Base-by-base conservation (phyloP, 768 basidiomycete species). In the Russula sp. region DNA sequence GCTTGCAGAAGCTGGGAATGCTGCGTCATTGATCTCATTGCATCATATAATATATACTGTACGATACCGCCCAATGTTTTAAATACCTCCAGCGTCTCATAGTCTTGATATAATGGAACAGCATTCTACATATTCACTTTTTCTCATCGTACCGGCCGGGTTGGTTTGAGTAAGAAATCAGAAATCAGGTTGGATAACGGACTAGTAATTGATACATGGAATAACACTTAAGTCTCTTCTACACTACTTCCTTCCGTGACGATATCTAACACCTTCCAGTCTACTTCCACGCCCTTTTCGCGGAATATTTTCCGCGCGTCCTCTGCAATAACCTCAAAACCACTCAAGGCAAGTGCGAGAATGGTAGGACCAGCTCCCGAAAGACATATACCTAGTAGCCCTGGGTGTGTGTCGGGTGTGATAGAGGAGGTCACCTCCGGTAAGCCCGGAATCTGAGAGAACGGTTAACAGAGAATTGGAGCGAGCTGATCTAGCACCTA, bases 331-430 rank as follows among this genome's bases (percentile, higher is more conserved):
- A 78, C 79, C 51, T 94, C 90, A 70, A 91, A 98, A 28, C 88
- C 87, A 38, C 77, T 75, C 0, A 92, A 94, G 2, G 97, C 97
- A 20, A 99, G 84, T 1, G 97, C 97, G 66, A 99, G 83, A 66
- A 98, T 97, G 6, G 97, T 98, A 4, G 97, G 97, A 0, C 97
- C 97, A 5, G 97, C 97, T 8, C 97, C 97, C 2, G 96, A 98
- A 38, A 99, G 85, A 74, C 97, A 98, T 61, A 98, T 97, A 5
- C 97, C 97, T 10, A 99, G 81, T 5, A 99, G 79, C n/a, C 97
- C 97, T 0, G 92, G 91, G 75, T 98, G 95, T 0, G 91, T 87
- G 10, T 82, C 69, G 6, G 95, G 95, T 1, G 97, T 97, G 58
- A 98, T 87, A 18, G 81, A 79, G 32, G 90, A 88, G 14, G 95